Percentiles rank a stretch among this genome's conserved stretches.
Conservation (phyloP, 768 basidiomycete species). For the Hygrocybe coccinea region DNA sequence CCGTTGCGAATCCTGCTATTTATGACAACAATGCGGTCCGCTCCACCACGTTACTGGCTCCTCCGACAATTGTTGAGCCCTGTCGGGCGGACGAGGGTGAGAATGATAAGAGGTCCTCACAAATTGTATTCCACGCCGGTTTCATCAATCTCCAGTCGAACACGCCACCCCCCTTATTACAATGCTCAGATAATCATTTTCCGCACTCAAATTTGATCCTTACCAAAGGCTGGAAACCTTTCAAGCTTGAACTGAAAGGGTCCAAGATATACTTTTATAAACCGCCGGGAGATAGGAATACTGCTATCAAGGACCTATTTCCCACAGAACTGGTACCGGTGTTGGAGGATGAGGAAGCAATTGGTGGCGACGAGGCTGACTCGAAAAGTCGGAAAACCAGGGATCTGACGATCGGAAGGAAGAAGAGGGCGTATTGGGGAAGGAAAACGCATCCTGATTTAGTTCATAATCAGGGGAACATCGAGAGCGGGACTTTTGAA, state of each 20-base stretch:
- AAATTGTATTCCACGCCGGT: constrained; percentile 70
- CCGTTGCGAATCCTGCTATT: neutral
- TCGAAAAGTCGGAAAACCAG: constrained; percentile 19
- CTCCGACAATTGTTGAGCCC: constrained; percentile 47
- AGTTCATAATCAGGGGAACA: constrained; percentile 34
- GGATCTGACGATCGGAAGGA: constrained; percentile 38
- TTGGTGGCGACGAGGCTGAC: constrained; percentile 15
- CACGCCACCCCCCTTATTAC: constrained; percentile 29
- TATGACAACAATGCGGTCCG: constrained; percentile 10
- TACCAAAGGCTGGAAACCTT: constrained; percentile 80
- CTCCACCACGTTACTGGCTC: constrained; percentile 40
- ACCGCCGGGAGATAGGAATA: constrained; percentile 62
- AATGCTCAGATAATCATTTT: constrained; percentile 16
- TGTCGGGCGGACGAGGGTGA: constrained; percentile 20
- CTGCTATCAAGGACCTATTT: constrained; percentile 70
- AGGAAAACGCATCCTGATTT: constrained; percentile 69
- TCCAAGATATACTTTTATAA: constrained; percentile 86
- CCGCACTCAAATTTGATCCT: constrained; percentile 35
- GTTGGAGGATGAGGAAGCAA: constrained; percentile 46
- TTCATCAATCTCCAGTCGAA: constrained; percentile 72
- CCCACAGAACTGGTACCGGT: constrained; percentile 58
- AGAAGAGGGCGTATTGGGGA: constrained; percentile 76
- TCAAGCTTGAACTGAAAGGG: constrained; percentile 78
- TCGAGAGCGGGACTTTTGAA: constrained; percentile 69
- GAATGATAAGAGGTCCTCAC: constrained; percentile 57